phyloP scores from a whole-genome alignment of 306 rosid genomes.

The Pterocarpus macrocarpus region DNA sequence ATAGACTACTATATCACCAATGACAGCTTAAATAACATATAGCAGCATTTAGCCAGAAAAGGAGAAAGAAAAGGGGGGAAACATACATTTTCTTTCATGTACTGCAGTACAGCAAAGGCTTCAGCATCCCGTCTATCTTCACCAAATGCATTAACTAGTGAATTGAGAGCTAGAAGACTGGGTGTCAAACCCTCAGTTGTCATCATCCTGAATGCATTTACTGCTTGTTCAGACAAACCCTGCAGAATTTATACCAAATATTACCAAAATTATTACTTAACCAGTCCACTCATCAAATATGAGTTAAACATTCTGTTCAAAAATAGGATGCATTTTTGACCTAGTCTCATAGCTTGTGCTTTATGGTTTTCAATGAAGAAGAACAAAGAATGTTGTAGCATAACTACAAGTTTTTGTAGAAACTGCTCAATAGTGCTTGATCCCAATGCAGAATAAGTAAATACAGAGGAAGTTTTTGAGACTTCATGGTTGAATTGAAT shows the following conservation, averaged over 20 bases:
- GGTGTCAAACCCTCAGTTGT: conserved; percentile 86
- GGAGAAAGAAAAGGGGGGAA: background rate
- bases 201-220: conserved; percentile 84
- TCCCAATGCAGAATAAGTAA: conserved; percentile 20
- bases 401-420: background rate
- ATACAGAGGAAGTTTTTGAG: background rate
- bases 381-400: conserved; percentile 13
- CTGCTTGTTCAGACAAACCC: conserved; percentile 93
- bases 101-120: conserved; percentile 91
- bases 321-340: background rate
- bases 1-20: conserved; percentile 13
- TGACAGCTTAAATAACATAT: conserved; percentile 25
- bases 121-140: conserved; percentile 93
- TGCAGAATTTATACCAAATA: conserved; percentile 52
- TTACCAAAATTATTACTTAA: conserved; percentile 42
- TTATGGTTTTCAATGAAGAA: conserved; percentile 1
- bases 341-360: background rate
- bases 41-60: background rate
- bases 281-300: conserved; percentile 21
- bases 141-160: conserved; percentile 86
- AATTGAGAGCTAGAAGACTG: conserved; percentile 88
- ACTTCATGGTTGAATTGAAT: background rate
- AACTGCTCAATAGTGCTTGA: conserved; percentile 8
- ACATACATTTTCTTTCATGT: conserved; percentile 88
- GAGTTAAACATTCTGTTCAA: conserved; percentile 3